phyloP scores from a whole-genome alignment of 306 rosid genomes.

The Vigna unguiculata region DNA sequence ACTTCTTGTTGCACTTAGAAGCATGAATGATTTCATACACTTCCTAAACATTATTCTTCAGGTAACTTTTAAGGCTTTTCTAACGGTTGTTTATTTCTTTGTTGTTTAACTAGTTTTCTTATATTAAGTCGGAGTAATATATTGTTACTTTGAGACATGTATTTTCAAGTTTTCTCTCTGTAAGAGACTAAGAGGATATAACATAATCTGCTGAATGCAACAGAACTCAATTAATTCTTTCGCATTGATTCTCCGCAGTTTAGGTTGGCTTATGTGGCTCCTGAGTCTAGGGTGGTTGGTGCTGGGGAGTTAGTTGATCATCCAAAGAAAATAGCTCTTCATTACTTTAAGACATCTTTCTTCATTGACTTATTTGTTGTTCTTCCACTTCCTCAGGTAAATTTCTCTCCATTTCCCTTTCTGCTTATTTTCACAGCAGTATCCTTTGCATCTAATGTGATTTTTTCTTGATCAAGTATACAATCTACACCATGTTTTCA shows the following conservation, averaged over 20 bases:
- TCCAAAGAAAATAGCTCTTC: conserved; percentile 74
- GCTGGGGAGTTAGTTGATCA: conserved; percentile 89
- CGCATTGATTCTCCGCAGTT: conserved; percentile 60
- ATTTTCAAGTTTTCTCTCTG: background rate
- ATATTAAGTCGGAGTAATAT: background rate
- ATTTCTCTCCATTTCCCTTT: conserved; percentile 8
- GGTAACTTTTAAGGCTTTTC: conserved; percentile 52
- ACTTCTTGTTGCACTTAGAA: conserved; percentile 68
- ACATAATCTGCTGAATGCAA: background rate
- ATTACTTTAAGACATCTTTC: conserved; percentile 68
- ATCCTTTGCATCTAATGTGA: background rate
- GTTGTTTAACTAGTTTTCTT: background rate
- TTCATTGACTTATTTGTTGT: conserved; percentile 68
- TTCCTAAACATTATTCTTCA: conserved; percentile 76
- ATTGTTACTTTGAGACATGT: conserved; percentile 6
- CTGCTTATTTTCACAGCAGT: background rate
- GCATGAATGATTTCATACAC: conserved; percentile 72
- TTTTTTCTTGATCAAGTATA: background rate
- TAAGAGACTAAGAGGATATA: conserved; percentile 19
- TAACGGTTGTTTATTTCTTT: background rate
- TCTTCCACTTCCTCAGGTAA: conserved; percentile 92
- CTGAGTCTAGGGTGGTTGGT: conserved; percentile 85
- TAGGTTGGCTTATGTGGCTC: conserved; percentile 93
- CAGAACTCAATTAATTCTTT: conserved; percentile 25
- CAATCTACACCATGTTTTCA: background rate